Percentiles rank a stretch among this genome's conserved stretches.
phyloP scores from a whole-genome alignment of 2,329 filamentous ascomycete species.

The Alternaria arbusti region DNA sequence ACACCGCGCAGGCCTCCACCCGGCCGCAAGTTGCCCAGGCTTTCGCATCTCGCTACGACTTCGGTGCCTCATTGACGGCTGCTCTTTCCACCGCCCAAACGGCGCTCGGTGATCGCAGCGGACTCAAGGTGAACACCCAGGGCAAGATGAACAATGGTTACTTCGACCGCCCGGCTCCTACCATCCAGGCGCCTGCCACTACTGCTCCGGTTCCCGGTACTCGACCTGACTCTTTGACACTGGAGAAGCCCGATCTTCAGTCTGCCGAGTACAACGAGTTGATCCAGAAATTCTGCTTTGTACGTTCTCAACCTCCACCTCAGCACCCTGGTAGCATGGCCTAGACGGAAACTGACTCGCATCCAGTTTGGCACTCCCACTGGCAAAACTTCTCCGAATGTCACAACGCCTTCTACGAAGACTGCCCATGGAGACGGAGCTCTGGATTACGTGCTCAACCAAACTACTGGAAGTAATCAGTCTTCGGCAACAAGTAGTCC shows the following conservation, averaged over 20 bases:
- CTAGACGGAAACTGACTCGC: slow-evolving; percentile 50
- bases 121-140: slow-evolving; percentile 43
- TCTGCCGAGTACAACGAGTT: slow-evolving; percentile 95
- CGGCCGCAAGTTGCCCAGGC: slow-evolving; percentile 66
- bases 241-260: slow-evolving; percentile 73
- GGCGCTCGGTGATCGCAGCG: slow-evolving; percentile 63
- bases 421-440: slow-evolving; percentile 35
- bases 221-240: slow-evolving; percentile 62
- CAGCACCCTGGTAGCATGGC: slow-evolving; percentile 43
- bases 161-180: slow-evolving; percentile 52
- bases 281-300: slow-evolving; percentile 99
- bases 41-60: slow-evolving; percentile 95
- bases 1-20: slow-evolving; percentile 61
- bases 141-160: slow-evolving; percentile 30
- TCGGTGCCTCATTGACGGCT: slow-evolving; percentile 86
- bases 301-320: slow-evolving; percentile 69
- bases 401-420: slow-evolving; percentile 32
- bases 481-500: slow-evolving; percentile 48
- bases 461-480: slow-evolving; percentile 37
- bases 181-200: slow-evolving; percentile 37
- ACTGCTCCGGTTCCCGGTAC: slow-evolving; percentile 47
- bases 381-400: slow-evolving; percentile 49
- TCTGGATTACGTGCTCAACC: slow-evolving; percentile 35
- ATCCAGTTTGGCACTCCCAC: slow-evolving; percentile 58
- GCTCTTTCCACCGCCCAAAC: slow-evolving; percentile 79